Percentiles rank a stretch among this genome's conserved stretches.
Evolutionary conservation across 768 basidiomycete genomes (phyloP).

Genomic region (Terana coerulea): DNA sequence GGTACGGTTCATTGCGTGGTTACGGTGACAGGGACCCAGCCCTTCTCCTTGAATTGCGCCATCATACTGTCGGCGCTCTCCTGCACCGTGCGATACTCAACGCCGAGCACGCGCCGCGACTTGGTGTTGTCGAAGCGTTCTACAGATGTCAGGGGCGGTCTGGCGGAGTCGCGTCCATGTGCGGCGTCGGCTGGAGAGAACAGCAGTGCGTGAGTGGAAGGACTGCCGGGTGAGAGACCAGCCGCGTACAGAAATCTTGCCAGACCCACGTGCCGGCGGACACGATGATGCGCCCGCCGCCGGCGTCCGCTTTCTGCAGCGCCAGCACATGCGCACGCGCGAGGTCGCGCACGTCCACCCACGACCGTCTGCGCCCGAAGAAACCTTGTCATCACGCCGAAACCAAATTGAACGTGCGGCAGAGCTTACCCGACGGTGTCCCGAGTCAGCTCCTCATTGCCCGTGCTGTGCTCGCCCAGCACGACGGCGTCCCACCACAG

Average conservation of each 20-base stretch:
- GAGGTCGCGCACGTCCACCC: conserved; percentile 36
- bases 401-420: neutral
- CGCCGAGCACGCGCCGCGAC: conserved; percentile 35
- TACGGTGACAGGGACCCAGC: too few relatives aligned
- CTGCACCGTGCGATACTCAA: conserved; percentile 37
- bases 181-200: conserved; percentile 13
- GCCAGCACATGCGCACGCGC: conserved; percentile 28
- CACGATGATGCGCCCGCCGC: conserved; percentile 37
- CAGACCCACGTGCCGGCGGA: conserved; percentile 11
- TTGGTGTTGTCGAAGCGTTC: conserved; percentile 34
- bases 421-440: neutral
- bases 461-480: neutral
- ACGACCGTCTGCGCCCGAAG: neutral
- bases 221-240: neutral
- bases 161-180: neutral
- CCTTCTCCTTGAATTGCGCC: conserved; percentile 37
- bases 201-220: conserved; percentile 17
- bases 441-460: neutral
- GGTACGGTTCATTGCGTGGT: too few relatives aligned
- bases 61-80: conserved; percentile 38
- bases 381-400: neutral
- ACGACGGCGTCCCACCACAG: conserved; percentile 19
- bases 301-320: conserved; percentile 29
- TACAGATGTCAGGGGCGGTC: too few relatives aligned
- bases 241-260: conserved; percentile 18